phyloP scores from a whole-genome alignment of 441 rosid species.

The Gossypium aridum region DNA sequence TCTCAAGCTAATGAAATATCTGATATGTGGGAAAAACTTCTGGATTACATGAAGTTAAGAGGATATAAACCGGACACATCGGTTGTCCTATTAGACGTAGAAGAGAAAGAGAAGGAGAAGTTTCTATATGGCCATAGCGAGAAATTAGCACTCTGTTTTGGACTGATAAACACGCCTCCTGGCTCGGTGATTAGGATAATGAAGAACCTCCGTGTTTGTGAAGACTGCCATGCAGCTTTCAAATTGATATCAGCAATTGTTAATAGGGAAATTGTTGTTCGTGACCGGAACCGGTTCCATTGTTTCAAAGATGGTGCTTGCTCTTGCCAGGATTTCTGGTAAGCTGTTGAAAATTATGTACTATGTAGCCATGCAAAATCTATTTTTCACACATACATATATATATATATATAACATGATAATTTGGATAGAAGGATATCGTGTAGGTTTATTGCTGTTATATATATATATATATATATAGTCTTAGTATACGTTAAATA shows the following conservation, averaged over 20 bases:
- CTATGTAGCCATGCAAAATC: neutral
- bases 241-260: constrained; percentile 23
- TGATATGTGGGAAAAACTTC: constrained; percentile 17
- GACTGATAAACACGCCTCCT: constrained; percentile 22
- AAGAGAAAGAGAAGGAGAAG: constrained; percentile 28
- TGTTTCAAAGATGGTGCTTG: constrained; percentile 27
- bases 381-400: neutral
- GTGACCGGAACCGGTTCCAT: constrained; percentile 29
- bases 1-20: constrained; percentile 17
- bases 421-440: too few species aligned
- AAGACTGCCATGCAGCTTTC: constrained; percentile 26
- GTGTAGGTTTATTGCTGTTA: too few species aligned
- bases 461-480: too few species aligned
- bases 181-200: constrained; percentile 26
- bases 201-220: constrained; percentile 34
- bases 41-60: constrained; percentile 18
- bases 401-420: neutral
- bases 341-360: neutral
- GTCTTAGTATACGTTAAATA: too few species aligned
- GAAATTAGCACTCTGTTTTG: constrained; percentile 31
- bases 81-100: constrained; percentile 28
- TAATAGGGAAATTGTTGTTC: constrained; percentile 20
- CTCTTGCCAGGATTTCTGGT: constrained; percentile 32
- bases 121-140: constrained; percentile 28
- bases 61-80: constrained; percentile 28